Evolutionary conservation across 2,329 filamentous ascomycete species (phyloP), one percentile per base, ranked within the genome.

Genomic region (Chaetomium globosum): DNA sequence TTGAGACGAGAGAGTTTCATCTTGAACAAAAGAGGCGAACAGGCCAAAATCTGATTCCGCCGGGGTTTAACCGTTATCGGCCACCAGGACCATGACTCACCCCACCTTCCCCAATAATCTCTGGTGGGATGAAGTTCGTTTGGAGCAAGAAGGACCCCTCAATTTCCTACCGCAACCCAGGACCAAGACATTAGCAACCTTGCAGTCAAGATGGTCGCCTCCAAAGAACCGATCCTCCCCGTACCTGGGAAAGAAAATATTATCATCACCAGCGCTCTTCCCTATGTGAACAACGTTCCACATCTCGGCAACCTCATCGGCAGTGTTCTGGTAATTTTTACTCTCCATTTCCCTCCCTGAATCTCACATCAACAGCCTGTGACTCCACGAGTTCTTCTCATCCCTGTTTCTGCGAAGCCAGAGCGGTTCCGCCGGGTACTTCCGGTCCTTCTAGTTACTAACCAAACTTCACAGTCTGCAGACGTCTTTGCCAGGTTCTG

Each of bases 301-400:
- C 93, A 97, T 80, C 81, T 97, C 72, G 93, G 92, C 68, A 96
- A 96, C 78, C 88, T 96, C 70, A 89, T 96, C 69, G 92, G 92
- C 69, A 92, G 88, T 72, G 92, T 97, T 48, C 84, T 97, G 71
- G 70, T 71, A 69, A 54, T 30, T 63, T 53, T 58, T 61, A 51
- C 61, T 19, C 51, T 59, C 12, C 23, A 39, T 53, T 59, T 39
- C 19, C 53, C n/a, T 56, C 21, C 53, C 6, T 26, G 3, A 16
- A 28, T 56, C 55, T 59, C 43, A n/a, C 55, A 28, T 39, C 13
- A 43, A 16, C 39, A 19, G 5, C 13, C 4, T 43, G 39, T 43
- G 23, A 46, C 64, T 60, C 63, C 52, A 23, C 49, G 36, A 26
- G 39, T 9, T 9, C 36, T 43, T 43, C 60, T 19, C 36, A 53